Conservation (phyloP, 1,284 basidiomycete genomes). For the Porphyrellus sp. region DNA sequence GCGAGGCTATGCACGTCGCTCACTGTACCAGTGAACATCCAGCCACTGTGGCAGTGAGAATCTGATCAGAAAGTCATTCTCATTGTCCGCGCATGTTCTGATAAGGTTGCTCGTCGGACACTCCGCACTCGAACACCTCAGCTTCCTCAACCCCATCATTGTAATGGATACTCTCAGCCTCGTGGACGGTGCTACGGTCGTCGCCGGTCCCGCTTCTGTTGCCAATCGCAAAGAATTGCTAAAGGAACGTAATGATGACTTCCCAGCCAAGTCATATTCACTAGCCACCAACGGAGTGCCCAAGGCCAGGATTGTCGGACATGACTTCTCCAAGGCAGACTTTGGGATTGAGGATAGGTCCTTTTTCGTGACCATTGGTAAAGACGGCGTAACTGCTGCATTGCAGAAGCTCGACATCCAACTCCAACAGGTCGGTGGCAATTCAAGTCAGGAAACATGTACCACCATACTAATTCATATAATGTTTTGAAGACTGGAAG, state of each 20-base stretch:
- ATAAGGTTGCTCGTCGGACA: background rate
- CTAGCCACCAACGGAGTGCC: background rate
- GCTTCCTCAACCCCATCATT: background rate
- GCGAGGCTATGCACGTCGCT: too few relatives aligned
- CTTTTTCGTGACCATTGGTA: conserved; percentile 66
- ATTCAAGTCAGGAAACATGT: background rate
- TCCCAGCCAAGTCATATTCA: conserved; percentile 14
- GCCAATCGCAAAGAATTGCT: conserved; percentile 23
- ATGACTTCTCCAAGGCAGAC: conserved; percentile 33
- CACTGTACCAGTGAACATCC: too few relatives aligned
- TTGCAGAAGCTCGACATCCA: conserved; percentile 63
- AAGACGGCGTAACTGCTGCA: conserved; percentile 60
- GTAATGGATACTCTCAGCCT: conserved; percentile 27
- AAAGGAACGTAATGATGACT: conserved; percentile 19
- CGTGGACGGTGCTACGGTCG: conserved; percentile 36
- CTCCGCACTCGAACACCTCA: background rate
- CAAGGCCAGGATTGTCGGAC: conserved; percentile 6
- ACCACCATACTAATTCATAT: conserved; percentile 1
- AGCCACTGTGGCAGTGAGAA: too few relatives aligned
- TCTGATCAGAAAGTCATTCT: too few relatives aligned
- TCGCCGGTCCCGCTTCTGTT: conserved; percentile 35
- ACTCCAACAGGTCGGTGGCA: conserved; percentile 45
- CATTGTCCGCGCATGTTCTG: too few relatives aligned
- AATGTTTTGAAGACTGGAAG: conserved; percentile 47
- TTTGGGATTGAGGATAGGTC: conserved; percentile 46